Conservation (phyloP, 2,329 filamentous ascomycete genomes). For the Penicillium hesseltinei region DNA sequence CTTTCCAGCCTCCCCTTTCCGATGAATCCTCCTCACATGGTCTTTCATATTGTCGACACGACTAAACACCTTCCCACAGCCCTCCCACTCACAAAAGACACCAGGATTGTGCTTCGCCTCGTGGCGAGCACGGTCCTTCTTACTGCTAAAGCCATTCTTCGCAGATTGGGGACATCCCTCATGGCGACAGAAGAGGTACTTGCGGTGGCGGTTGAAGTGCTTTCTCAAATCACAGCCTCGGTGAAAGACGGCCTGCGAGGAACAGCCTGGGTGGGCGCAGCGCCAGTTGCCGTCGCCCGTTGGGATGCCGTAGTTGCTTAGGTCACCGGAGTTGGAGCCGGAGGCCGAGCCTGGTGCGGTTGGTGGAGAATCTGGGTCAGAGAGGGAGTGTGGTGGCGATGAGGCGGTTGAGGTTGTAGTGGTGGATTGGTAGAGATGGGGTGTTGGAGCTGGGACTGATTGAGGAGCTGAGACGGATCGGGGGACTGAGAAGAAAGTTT, state of each 20-base stretch:
- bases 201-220: slow-evolving; percentile 62
- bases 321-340: slow-evolving; percentile 22
- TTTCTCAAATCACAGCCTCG: slow-evolving; percentile 62
- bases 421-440: background rate
- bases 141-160: slow-evolving; percentile 60
- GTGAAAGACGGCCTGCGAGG: slow-evolving; percentile 58
- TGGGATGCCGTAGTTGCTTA: slow-evolving; percentile 35
- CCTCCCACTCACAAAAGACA: slow-evolving; percentile 59
- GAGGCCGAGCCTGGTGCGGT: slow-evolving; percentile 6
- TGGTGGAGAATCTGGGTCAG: slow-evolving; percentile 13
- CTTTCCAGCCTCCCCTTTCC: slow-evolving; percentile 13
- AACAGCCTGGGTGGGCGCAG: slow-evolving; percentile 59
- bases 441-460: background rate
- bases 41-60: slow-evolving; percentile 62
- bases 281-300: slow-evolving; percentile 50
- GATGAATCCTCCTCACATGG: slow-evolving; percentile 47
- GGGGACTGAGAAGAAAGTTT: slow-evolving; percentile 15
- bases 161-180: slow-evolving; percentile 57
- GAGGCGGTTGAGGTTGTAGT: slow-evolving; percentile 10
- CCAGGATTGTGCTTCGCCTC: slow-evolving; percentile 63
- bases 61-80: slow-evolving; percentile 59
- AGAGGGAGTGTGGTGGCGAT: slow-evolving; percentile 16
- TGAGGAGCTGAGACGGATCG: background rate
- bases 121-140: slow-evolving; percentile 61
- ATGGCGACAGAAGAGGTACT: slow-evolving; percentile 60